Percentiles rank a stretch among this genome's conserved stretches.
phyloP scores from a whole-genome alignment of 805 yeast genomes.

The Millerago galiae region DNA sequence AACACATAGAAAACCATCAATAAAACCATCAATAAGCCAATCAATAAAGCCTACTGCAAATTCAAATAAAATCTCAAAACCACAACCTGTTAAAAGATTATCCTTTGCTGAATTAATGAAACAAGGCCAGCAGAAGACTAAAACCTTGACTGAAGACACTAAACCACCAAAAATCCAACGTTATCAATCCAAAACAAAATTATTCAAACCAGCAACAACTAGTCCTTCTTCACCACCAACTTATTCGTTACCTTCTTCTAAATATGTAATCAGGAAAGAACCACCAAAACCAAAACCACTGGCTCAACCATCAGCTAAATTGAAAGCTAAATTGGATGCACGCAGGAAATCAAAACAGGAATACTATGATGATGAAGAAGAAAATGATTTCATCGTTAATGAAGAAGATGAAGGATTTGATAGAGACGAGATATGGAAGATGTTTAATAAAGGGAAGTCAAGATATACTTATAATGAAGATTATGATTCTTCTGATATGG shows the following conservation, averaged over 20 bases:
- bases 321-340: conserved; percentile 40
- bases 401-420: conserved; percentile 55
- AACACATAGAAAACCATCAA: background rate
- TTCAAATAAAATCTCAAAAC: conserved; percentile 6
- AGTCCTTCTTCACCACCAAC: background rate
- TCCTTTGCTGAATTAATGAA: conserved; percentile 52
- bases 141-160: conserved; percentile 12
- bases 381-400: conserved; percentile 43
- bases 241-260: background rate
- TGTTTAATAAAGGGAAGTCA: conserved; percentile 63
- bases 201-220: background rate
- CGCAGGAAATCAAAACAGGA: conserved; percentile 26
- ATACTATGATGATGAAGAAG: conserved; percentile 35
- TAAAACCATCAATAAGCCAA: no score
- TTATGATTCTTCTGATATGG: conserved; percentile 68
- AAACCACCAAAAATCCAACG: conserved; percentile 7
- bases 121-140: conserved; percentile 40
- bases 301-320: conserved; percentile 52
- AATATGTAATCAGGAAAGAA: background rate
- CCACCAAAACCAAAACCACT: conserved; percentile 22
- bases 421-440: conserved; percentile 83
- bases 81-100: conserved; percentile 34
- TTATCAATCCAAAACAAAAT: conserved; percentile 9
- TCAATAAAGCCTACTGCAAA: background rate
- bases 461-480: conserved; percentile 39